Conservation (phyloP, 495 filamentous ascomycete species). For the Delitschia confertaspora region DNA sequence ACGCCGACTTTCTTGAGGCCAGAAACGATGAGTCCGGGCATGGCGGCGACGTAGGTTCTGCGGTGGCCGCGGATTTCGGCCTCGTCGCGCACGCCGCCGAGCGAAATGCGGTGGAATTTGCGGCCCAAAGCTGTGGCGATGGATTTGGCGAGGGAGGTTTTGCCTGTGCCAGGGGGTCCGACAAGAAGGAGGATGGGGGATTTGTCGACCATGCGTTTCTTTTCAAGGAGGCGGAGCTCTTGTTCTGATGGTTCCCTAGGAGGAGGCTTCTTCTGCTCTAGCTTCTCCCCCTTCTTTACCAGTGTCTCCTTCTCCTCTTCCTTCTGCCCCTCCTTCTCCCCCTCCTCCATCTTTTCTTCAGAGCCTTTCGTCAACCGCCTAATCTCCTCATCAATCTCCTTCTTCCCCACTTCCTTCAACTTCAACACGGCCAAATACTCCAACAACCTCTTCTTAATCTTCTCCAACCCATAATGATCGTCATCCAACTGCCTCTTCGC, state of each 20-base stretch:
- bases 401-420: slow-evolving; percentile 82
- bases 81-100: slow-evolving; percentile 92
- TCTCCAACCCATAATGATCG: slow-evolving; percentile 93
- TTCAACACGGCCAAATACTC: slow-evolving; percentile 95
- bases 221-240: slow-evolving; percentile 57
- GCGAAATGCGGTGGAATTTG: slow-evolving; percentile 95
- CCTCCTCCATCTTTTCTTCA: background rate
- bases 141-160: slow-evolving; percentile 91
- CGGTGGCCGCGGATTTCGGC: slow-evolving; percentile 95
- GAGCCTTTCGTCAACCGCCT: slow-evolving; percentile 15
- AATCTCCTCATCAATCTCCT: slow-evolving; percentile 68
- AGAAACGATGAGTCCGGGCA: slow-evolving; percentile 92
- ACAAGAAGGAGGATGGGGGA: slow-evolving; percentile 92
- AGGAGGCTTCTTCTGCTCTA: too few relatives aligned
- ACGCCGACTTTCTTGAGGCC: slow-evolving; percentile 95
- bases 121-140: slow-evolving; percentile 84
- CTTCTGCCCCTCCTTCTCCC: slow-evolving; percentile 3
- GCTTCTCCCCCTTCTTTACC: background rate
- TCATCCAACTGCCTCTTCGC: slow-evolving; percentile 89
- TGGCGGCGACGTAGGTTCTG: slow-evolving; percentile 94
- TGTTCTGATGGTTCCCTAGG: slow-evolving; percentile 24
- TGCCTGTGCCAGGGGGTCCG: slow-evolving; percentile 91
- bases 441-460: slow-evolving; percentile 91
- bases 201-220: slow-evolving; percentile 75
- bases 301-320: slow-evolving; percentile 2